These are phyloP conservation scores for Malus orientalis DNA, from an alignment of 306 rosid species.

Conservation along the genomic window DNA sequence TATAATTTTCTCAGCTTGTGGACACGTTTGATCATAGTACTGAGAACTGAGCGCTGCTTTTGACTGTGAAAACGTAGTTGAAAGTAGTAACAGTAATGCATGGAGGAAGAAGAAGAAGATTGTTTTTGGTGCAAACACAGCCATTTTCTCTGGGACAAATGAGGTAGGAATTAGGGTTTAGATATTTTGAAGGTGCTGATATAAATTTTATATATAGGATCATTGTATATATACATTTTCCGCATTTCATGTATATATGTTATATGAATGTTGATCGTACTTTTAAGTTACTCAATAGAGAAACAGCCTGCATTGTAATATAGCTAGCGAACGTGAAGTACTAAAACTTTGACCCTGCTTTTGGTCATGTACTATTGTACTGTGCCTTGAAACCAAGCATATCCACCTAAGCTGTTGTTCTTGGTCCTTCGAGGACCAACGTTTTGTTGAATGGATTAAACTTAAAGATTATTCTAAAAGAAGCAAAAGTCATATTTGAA, in stretches of 20 bases:
- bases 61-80: slow-evolving; percentile 8
- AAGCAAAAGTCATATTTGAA: slow-evolving; percentile 3
- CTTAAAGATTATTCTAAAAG: neutral
- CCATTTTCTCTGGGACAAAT: slow-evolving; percentile 27
- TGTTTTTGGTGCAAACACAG: slow-evolving; percentile 15
- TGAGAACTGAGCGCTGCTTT: slow-evolving; percentile 35
- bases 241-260: neutral
- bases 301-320: slow-evolving; percentile 18
- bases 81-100: slow-evolving; percentile 13
- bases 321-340: neutral
- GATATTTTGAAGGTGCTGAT: slow-evolving; percentile 10
- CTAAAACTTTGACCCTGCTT: slow-evolving; percentile 26
- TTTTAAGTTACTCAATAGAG: slow-evolving; percentile 52
- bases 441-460: neutral
- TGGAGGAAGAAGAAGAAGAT: neutral
- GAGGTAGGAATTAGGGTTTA: neutral
- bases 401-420: slow-evolving; percentile 15
- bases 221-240: neutral
- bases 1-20: slow-evolving; percentile 51
- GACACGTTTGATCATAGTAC: slow-evolving; percentile 47
- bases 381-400: slow-evolving; percentile 39
- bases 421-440: slow-evolving; percentile 12
- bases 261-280: slow-evolving; percentile 14
- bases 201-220: neutral
- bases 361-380: slow-evolving; percentile 11